Conservation (phyloP, 805 yeast genomes). For the Barnettozyma vustinii region DNA sequence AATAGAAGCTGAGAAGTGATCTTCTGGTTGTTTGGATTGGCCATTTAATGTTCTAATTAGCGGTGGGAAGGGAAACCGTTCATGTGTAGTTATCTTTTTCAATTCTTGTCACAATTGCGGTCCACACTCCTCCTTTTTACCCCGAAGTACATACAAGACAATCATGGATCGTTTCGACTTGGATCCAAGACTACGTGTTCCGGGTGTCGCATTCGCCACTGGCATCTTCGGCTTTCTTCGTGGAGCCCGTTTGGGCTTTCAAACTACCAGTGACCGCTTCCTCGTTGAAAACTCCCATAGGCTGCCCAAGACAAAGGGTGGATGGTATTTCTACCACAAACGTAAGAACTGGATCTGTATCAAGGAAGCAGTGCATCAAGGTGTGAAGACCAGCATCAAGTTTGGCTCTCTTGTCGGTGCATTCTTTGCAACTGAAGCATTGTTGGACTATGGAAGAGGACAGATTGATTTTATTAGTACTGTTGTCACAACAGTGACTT, state of each 20-base stretch:
- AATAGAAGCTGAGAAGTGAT: slow-evolving; percentile 29
- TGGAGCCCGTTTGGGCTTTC: slow-evolving; percentile 60
- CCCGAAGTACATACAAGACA: background rate
- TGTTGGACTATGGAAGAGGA: slow-evolving; percentile 48
- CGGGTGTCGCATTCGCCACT: slow-evolving; percentile 34
- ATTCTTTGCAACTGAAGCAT: slow-evolving; percentile 58
- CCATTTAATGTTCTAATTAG: background rate
- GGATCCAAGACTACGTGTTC: slow-evolving; percentile 40
- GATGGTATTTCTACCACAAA: slow-evolving; percentile 87
- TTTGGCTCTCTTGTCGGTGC: slow-evolving; percentile 40
- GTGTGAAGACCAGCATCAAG: slow-evolving; percentile 37
- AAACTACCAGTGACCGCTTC: slow-evolving; percentile 49
- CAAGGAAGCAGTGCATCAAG: slow-evolving; percentile 45
- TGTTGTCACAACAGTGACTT: slow-evolving; percentile 45
- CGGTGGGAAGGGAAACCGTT: background rate
- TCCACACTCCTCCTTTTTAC: background rate
- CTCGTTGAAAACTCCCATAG: slow-evolving; percentile 81
- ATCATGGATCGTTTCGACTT: slow-evolving; percentile 39
- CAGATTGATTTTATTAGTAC: slow-evolving; percentile 59
- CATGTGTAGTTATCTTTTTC: background rate
- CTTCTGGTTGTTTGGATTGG: background rate
- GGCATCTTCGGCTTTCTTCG: slow-evolving; percentile 41
- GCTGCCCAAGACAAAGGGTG: slow-evolving; percentile 69
- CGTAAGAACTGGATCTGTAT: slow-evolving; percentile 73
- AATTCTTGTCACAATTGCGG: background rate